Evolutionary conservation across 192 early-diverging fungal species (phyloP).

Genomic region (Chytriomyces sp.): DNA sequence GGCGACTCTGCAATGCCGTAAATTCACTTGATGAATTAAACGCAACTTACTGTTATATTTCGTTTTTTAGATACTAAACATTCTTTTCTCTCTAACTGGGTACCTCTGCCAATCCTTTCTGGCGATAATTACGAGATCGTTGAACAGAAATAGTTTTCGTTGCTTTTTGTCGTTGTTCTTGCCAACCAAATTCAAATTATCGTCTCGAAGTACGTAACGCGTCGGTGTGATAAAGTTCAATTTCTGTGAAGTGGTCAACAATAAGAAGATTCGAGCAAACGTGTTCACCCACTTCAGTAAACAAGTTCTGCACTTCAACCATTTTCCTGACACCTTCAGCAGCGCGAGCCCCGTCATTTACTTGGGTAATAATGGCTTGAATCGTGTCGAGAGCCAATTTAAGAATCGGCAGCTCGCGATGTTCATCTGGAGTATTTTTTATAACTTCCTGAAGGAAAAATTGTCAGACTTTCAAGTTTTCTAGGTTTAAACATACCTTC

Average conservation of each 20-base stretch:
- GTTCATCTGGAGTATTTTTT: constrained; percentile 48
- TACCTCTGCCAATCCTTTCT: constrained; percentile 53
- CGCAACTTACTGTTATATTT: constrained; percentile 44
- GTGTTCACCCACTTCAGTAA: constrained; percentile 42
- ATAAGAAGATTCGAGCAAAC: neutral
- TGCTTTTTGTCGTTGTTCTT: constrained; percentile 39
- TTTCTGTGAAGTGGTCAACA: constrained; percentile 30
- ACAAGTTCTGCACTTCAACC: constrained; percentile 50
- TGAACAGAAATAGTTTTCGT: constrained; percentile 54
- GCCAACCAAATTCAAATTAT: constrained; percentile 39
- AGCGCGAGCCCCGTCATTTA: constrained; percentile 50
- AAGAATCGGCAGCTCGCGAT: constrained; percentile 38
- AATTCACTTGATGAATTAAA: constrained; percentile 45
- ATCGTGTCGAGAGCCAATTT: constrained; percentile 47
- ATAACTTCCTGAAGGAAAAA: constrained; percentile 50
- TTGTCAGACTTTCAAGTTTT: neutral
- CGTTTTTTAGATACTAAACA: neutral
- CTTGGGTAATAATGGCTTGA: constrained; percentile 47
- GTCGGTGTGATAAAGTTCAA: constrained; percentile 46
- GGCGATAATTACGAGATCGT: constrained; percentile 52
- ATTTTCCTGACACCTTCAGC: constrained; percentile 48
- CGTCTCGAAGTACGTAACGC: constrained; percentile 54
- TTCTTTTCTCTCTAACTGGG: neutral
- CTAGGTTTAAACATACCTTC: constrained; percentile 29
- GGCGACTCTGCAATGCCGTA: constrained; percentile 47